These are phyloP conservation scores for Aspergillus flavus DNA, from an alignment of 2,329 filamentous ascomycete species.

Conservation along the genomic window DNA sequence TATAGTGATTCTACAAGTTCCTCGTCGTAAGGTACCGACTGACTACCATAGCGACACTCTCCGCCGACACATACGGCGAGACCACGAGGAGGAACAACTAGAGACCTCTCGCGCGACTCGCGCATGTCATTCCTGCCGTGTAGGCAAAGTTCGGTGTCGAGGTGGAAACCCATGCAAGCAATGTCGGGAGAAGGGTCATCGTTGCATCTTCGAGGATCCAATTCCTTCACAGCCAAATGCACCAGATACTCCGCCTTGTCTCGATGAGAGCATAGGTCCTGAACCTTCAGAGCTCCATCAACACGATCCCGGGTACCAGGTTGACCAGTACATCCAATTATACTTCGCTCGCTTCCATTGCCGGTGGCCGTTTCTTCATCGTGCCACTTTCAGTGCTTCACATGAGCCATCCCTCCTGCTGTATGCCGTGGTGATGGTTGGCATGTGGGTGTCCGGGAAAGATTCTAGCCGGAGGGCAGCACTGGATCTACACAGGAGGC, in stretches of 20 bases:
- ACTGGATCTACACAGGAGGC: conserved; percentile 20
- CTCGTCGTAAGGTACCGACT: not conserved
- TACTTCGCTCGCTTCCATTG: conserved; percentile 31
- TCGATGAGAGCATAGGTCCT: not conserved
- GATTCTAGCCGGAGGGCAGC: conserved; percentile 16
- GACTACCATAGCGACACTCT: conserved; percentile 15
- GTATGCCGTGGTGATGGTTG: conserved; percentile 28
- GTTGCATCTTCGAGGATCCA: not conserved
- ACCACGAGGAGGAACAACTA: conserved; percentile 15
- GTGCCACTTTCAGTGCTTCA: conserved; percentile 18
- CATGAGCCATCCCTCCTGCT: conserved; percentile 25
- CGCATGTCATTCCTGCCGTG: conserved; percentile 20
- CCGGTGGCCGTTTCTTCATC: conserved; percentile 29
- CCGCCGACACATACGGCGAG: conserved; percentile 21
- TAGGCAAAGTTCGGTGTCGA: conserved; percentile 14
- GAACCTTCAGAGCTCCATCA: not conserved
- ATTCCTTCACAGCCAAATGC: not conserved
- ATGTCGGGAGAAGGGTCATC: not conserved
- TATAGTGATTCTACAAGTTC: not conserved
- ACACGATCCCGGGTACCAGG: not conserved
- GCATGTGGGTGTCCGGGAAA: conserved; percentile 24
- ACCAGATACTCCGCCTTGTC: not conserved
- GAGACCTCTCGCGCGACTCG: conserved; percentile 10
- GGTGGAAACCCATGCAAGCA: conserved; percentile 11
- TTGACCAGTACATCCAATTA: not conserved